Evolutionary conservation across 441 rosid species (phyloP), one percentile per base, ranked within the genome.

Genomic region (Gossypium davidsonii): DNA sequence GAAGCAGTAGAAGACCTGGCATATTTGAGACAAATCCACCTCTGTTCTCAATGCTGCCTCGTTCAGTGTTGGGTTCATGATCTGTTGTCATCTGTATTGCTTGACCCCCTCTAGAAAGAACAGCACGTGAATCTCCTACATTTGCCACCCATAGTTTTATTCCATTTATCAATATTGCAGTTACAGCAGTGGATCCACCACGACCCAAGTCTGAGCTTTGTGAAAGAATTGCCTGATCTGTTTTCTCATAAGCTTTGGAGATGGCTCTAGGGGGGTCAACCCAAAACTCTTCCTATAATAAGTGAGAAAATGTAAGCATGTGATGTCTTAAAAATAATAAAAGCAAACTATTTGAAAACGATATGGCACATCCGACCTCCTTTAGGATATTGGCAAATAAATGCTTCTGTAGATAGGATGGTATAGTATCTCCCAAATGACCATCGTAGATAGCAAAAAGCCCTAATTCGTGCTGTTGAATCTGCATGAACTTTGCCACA

Each of bases 1-100:
- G 60, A 11, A 25, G 68, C 23, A 34, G 34, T 23, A 51, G 67
- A 65, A 23, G 76, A 93, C 98, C 98, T 87, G 97, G 97, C 96
- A 91, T 81, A 83, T 93, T 93, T 4, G 98, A 93, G 75, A 93
- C 98, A 78, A 93, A 93, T 73, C 98, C 97, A 9, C 98, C 97
- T 75, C 26, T 86, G 74, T 85, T 79, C 79, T 93, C 98, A 20
- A 93, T 93, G 87, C 86, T 93, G 72, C 85, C 82, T 73, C 98
- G 83, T 78, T 93, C 98, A 26, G 85, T 90, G 75, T 79, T 87
- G 7, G 98, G 98, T 76, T 91, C 97, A 77, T 93, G 98, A 75
- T 93, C 97, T 0, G 60, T 70, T 26, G 85, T 80, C 92, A 93
- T 83, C 77, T 88, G 96, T 49, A 76, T 66, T 20, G 94, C 97